Conservation (phyloP, 2,329 filamentous ascomycete genomes). For the Pseudogymnoascus sp. region DNA sequence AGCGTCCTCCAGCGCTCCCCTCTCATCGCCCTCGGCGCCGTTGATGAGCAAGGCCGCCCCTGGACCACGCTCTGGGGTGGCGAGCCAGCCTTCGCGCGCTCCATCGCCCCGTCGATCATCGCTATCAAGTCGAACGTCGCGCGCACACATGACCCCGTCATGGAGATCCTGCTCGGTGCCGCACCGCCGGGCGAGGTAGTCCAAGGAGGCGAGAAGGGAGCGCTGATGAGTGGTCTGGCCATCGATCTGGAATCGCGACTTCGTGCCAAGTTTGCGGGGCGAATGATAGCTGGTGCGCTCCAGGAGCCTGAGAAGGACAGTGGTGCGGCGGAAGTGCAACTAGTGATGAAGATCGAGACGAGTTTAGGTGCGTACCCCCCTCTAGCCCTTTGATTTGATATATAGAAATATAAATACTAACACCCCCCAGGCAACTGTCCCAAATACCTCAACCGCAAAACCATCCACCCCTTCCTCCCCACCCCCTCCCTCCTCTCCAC, state of each 20-base stretch:
- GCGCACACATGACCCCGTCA: conserved; percentile 57
- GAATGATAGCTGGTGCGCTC: conserved; percentile 56
- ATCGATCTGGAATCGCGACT: conserved; percentile 59
- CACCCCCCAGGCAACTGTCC: conserved; percentile 59
- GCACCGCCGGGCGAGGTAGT: conserved; percentile 35
- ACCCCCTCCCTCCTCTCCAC: conserved; percentile 67
- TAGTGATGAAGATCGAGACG: conserved; percentile 62
- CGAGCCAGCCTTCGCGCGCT: conserved; percentile 54
- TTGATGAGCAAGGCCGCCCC: conserved; percentile 55
- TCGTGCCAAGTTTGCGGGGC: conserved; percentile 65
- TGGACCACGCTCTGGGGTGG: conserved; percentile 80
- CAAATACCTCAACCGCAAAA: conserved; percentile 75
- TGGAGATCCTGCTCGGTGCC: conserved; percentile 49
- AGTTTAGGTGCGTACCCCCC: conserved; percentile 43
- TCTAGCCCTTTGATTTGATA: neutral
- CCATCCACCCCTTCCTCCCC: conserved; percentile 37
- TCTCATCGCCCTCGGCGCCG: conserved; percentile 62
- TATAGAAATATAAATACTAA: conserved; percentile 13
- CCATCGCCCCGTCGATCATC: conserved; percentile 53
- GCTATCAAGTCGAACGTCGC: conserved; percentile 56
- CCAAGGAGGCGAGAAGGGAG: conserved; percentile 30
- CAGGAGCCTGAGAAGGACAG: conserved; percentile 24
- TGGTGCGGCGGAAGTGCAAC: conserved; percentile 31
- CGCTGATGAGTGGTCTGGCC: conserved; percentile 52
- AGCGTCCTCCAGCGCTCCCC: conserved; percentile 53